A percentile compares a stretch with the other conserved stretches of the same genome.
Conservation (phyloP, 768 basidiomycete genomes). For the Filobasidium wieringae region DNA sequence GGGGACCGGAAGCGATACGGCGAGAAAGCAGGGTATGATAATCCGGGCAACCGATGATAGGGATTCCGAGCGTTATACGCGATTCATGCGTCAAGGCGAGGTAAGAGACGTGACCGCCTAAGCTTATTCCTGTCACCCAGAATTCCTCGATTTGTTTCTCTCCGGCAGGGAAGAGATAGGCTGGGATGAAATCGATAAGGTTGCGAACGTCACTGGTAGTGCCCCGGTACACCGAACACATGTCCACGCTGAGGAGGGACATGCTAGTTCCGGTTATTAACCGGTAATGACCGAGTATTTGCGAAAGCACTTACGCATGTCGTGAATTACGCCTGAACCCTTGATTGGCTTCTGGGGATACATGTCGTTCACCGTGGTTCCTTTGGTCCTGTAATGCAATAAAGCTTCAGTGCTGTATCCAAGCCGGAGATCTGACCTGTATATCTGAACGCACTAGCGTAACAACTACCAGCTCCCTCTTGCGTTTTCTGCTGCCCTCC, state of each 20-base stretch:
- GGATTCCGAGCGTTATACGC: slow-evolving; percentile 43
- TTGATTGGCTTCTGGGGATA: slow-evolving; percentile 41
- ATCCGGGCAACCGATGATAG: slow-evolving; percentile 62
- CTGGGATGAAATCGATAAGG: slow-evolving; percentile 65
- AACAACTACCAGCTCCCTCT: slow-evolving; percentile 44
- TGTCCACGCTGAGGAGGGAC: slow-evolving; percentile 39
- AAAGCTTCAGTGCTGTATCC: too few species aligned
- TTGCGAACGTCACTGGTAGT: slow-evolving; percentile 55
- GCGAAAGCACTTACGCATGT: slow-evolving; percentile 41
- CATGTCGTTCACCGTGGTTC: slow-evolving; percentile 46
- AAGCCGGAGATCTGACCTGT: too few species aligned
- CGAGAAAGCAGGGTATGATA: slow-evolving; percentile 49
- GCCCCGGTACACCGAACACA: slow-evolving; percentile 40
- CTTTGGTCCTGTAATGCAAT: slow-evolving; percentile 44
- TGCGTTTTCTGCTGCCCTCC: slow-evolving; percentile 1
- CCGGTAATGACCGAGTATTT: neutral
- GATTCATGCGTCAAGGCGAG: slow-evolving; percentile 49
- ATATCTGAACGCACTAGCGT: slow-evolving; percentile 41
- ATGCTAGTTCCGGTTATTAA: neutral
- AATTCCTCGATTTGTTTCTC: slow-evolving; percentile 56
- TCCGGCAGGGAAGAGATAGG: slow-evolving; percentile 58
- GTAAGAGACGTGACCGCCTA: slow-evolving; percentile 77
- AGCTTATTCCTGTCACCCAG: slow-evolving; percentile 61
- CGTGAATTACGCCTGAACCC: slow-evolving; percentile 40
- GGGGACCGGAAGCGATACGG: slow-evolving; percentile 37